Evolutionary conservation across 139 green algal genomes (phyloP), one percentile per base, ranked within the genome.

Genomic region (Picochlorum sp.): DNA sequence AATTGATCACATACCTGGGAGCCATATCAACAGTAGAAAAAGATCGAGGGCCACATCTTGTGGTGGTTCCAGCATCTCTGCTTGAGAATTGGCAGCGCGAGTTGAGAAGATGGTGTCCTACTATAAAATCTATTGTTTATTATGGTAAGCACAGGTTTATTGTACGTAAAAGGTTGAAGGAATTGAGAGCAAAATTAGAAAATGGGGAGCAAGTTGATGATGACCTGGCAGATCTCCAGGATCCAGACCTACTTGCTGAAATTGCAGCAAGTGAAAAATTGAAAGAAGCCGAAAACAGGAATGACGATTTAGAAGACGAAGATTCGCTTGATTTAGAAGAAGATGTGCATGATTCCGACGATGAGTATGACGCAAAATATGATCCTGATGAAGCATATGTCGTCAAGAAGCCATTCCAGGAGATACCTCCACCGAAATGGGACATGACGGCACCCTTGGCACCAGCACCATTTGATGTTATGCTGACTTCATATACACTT

Each of bases 41-140:
- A 2, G 70, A 84, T 22, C 28, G 20, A 3, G 65, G 72, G 2
- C 85, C 85, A 3, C 73, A 86, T 51, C 67, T 92, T 2, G 72
- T 92, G 7, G 74, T 92, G 3, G 72, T 61, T 2, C 84, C 84
- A 14, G 81, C 73, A 37, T 85, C 73, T 3, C 76, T 96, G 36
- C 75, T 96, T 54, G 84, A 93, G 59, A 96, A 96, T 68, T 96
- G 89, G 89, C 67, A 85, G 74, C 63, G 88, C 12, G 89, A 96
- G 75, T 64, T 96, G 33, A 20, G 55, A 29, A 49, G 61, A 22
- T 93, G 85, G 85, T 81, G 78, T 57, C 82, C 85, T 12, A 55
- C 37, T 3, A 70, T 92, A 8, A 75, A 68, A 32, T 41, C 57
- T 36, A 39, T 85, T 3, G 66, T 73, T 3, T 96, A 91, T 78